Percentiles rank a stretch among this genome's conserved stretches.
Conservation (phyloP, 2,329 filamentous ascomycete species). For the Trichophyton benhamiae region DNA sequence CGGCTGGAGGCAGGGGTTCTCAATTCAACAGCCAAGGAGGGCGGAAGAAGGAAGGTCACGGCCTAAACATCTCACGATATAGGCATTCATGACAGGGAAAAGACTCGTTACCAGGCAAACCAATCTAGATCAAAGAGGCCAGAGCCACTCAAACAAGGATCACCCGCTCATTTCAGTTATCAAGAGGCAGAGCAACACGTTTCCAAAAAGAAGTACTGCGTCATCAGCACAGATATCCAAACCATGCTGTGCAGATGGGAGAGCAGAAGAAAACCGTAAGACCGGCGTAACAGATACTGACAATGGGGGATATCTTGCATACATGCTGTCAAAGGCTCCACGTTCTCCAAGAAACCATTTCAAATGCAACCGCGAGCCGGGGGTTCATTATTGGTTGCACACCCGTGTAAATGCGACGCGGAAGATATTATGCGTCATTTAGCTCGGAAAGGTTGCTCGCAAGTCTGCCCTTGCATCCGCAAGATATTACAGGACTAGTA, state of each 20-base stretch:
- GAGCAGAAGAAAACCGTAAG: background rate
- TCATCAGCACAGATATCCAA: background rate
- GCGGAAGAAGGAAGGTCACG: background rate
- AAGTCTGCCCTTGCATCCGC: background rate
- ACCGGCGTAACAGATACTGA: background rate
- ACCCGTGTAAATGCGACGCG: background rate
- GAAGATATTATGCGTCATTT: constrained; percentile 4
- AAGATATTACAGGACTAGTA: background rate
- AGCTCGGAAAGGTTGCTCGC: background rate
- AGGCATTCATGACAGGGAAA: background rate
- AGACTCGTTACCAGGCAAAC: background rate
- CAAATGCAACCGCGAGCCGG: background rate
- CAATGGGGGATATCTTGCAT: background rate
- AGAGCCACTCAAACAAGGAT: background rate
- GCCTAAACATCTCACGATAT: background rate
- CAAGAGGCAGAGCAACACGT: background rate
- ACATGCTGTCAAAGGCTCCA: background rate
- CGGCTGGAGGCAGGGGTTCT: background rate
- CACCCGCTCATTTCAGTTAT: background rate
- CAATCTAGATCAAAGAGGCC: background rate
- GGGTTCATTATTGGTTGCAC: background rate
- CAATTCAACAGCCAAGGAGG: background rate
- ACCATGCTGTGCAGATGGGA: background rate
- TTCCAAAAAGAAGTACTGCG: background rate
- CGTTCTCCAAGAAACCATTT: background rate